phyloP scores from a whole-genome alignment of 306 rosid species.

The Vachellia collinsii region DNA sequence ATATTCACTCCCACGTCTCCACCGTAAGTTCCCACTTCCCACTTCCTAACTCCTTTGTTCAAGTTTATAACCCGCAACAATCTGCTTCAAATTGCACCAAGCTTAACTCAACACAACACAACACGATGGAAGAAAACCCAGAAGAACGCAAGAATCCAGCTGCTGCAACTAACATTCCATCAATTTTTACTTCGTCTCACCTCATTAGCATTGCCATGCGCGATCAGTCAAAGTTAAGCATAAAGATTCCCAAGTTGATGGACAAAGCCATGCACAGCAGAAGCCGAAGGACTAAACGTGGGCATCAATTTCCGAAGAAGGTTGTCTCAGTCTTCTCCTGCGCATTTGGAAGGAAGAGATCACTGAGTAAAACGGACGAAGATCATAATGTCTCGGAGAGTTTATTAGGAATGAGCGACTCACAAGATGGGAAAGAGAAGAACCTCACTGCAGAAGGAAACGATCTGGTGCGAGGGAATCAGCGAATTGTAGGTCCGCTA shows the following conservation, averaged over 20 bases:
- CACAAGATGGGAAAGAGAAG: neutral
- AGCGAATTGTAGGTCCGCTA: conserved; percentile 20
- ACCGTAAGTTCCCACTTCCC: neutral
- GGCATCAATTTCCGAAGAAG: conserved; percentile 16
- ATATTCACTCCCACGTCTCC: conserved; percentile 14
- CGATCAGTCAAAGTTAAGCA: conserved; percentile 36
- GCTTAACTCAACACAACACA: conserved; percentile 4
- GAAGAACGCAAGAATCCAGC: neutral
- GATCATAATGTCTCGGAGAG: neutral
- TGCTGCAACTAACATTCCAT: neutral
- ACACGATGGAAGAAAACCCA: neutral
- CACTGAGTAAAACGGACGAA: conserved; percentile 26
- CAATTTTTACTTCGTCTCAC: conserved; percentile 28
- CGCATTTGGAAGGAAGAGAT: conserved; percentile 24
- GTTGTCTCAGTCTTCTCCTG: conserved; percentile 1
- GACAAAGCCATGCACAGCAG: conserved; percentile 41
- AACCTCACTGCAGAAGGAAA: neutral
- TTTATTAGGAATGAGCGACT: neutral
- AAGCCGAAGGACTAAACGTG: conserved; percentile 16
- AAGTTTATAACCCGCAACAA: conserved; percentile 15
- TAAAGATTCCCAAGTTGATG: conserved; percentile 42
- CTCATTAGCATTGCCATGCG: conserved; percentile 30
- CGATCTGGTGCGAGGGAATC: neutral
- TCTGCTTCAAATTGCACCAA: neutral
- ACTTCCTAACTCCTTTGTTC: conserved; percentile 16